Conservation (phyloP, 306 rosid genomes). For the Cercis canadensis region DNA sequence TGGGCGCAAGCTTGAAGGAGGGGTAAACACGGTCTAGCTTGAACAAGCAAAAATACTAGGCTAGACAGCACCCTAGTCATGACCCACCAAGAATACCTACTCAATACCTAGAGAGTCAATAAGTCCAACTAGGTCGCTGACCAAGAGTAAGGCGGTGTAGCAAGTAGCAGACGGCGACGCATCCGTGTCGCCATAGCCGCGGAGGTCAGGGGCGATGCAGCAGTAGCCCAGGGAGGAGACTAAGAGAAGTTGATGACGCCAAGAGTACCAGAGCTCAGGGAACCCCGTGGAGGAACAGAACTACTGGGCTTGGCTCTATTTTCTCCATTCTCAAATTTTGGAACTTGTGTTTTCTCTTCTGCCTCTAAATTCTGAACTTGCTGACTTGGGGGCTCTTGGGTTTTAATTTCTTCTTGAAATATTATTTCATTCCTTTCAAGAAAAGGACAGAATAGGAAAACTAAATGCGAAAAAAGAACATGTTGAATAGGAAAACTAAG, state of each 20-base stretch:
- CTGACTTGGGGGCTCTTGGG: no score
- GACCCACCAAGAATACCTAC: slow-evolving; percentile 68
- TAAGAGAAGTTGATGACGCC: slow-evolving; percentile 79
- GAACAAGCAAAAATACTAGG: slow-evolving; percentile 66
- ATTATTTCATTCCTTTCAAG: no score
- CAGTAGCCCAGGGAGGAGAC: slow-evolving; percentile 73
- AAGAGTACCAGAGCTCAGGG: slow-evolving; percentile 77
- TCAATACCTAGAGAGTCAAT: slow-evolving; percentile 58
- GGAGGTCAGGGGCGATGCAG: slow-evolving; percentile 77
- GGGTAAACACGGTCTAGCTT: slow-evolving; percentile 68
- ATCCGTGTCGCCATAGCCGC: slow-evolving; percentile 76
- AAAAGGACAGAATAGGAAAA: no score
- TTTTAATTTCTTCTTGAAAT: no score
- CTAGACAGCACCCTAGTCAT: slow-evolving; percentile 73
- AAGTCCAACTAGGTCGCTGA: slow-evolving; percentile 69
- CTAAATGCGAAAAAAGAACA: no score
- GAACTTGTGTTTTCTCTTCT: no score
- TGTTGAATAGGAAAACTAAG: no score
- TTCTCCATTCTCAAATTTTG: slow-evolving; percentile 49
- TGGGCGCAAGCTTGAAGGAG: no score
- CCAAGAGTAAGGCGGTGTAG: slow-evolving; percentile 62
- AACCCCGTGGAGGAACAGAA: slow-evolving; percentile 72
- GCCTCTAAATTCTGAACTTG: no score
- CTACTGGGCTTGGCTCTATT: slow-evolving; percentile 65
- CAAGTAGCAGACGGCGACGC: slow-evolving; percentile 54